phyloP scores from a whole-genome alignment of 2,329 filamentous ascomycete genomes.

The Onygena corvina region DNA sequence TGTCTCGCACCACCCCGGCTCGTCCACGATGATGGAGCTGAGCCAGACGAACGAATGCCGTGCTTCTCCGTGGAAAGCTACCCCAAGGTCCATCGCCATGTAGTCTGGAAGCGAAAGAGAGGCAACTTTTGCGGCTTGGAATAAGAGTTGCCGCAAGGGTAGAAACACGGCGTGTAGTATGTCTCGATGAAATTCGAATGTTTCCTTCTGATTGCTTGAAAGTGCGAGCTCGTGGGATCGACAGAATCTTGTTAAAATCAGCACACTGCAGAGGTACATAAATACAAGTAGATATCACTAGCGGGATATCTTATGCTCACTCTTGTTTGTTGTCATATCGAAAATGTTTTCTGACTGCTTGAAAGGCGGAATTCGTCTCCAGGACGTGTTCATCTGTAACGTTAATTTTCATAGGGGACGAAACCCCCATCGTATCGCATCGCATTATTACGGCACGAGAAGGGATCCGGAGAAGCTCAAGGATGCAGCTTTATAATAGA shows the following conservation, averaged over 20 bases:
- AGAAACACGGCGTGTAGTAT: constrained; percentile 48
- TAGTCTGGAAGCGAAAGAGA: constrained; percentile 38
- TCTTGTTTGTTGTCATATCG: constrained; percentile 18
- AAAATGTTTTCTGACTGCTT: constrained; percentile 25
- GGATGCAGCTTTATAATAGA: not conserved
- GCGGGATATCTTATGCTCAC: not conserved
- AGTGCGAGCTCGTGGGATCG: constrained; percentile 25
- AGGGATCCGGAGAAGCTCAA: not conserved
- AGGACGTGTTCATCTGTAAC: constrained; percentile 22
- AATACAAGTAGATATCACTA: not conserved
- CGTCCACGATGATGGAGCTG: constrained; percentile 46
- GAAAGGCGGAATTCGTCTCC: constrained; percentile 27
- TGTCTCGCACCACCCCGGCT: constrained; percentile 47
- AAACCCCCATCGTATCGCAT: not conserved
- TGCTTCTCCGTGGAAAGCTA: constrained; percentile 46
- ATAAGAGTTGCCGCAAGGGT: constrained; percentile 46
- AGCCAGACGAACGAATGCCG: constrained; percentile 48
- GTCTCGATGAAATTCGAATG: constrained; percentile 43
- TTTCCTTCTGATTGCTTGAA: constrained; percentile 23
- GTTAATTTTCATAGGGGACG: constrained; percentile 28
- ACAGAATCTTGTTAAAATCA: constrained; percentile 27
- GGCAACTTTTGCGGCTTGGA: constrained; percentile 43
- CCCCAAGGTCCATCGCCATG: constrained; percentile 43
- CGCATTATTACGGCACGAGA: not conserved
- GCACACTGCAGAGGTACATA: too few species aligned